Evolutionary conservation across 2,329 filamentous ascomycete species (phyloP), one percentile per base, ranked within the genome.

Genomic region (Bipolaris gigantea): DNA sequence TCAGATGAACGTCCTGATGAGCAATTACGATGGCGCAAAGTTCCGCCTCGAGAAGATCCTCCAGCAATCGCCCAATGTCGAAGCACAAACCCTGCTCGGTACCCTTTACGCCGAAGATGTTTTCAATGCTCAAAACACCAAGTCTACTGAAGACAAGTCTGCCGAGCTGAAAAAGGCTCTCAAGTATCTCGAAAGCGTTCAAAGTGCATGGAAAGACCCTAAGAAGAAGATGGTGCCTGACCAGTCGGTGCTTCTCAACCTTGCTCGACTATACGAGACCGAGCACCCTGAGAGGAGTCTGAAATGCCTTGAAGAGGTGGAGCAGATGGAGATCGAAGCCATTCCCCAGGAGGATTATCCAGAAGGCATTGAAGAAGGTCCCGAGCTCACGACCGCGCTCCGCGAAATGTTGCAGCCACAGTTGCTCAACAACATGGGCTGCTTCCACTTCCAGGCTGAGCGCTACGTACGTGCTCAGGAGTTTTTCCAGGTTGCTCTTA

Each of bases 391-490:
- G 50, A 79, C 79, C 19, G 80, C 82, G 15, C 80, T 96, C 25
- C 87, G 92, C 49, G 89, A 92, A 69, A 81, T 88, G 54, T 79
- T 99, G 1, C 90, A 92, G 1, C 94, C 94, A 4, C 92, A 96
- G 69, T 81, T 97, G 2, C 82, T 99, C 39, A 99, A 97, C 80
- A 99, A 99, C 72, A 96, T 97, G 71, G 94, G 90, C 5, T 97
- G 92, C 74, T 97, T 97, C 76, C 86, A 96, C 63, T 97, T 91
- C 63, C 92, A 96, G 70, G 83, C 86, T 2, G 92, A 96, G 65
- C 92, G 91, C 70, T 87, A 89, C 59, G 85, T 88, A 18, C 81
- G 85, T 57, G 92, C 94, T 19, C 88, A 90, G 61, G 88, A 93
- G 46, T 83, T 95, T 76, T 99, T 97, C 71, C 90, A 99, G 73